phyloP scores from a whole-genome alignment of 768 basidiomycete genomes.

The Boletus speciosus region DNA sequence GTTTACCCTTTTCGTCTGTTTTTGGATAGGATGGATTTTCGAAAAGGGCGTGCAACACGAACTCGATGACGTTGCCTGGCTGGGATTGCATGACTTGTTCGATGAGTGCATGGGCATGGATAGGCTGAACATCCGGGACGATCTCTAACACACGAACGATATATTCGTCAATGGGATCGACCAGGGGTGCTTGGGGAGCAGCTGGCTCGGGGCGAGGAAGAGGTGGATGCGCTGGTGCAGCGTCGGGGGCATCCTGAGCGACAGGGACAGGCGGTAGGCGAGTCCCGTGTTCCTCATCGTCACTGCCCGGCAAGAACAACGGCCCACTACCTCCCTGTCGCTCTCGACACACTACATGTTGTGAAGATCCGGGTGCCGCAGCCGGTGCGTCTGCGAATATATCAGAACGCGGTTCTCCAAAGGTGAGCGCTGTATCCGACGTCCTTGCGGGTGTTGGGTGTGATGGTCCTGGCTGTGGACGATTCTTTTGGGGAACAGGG shows the following conservation, averaged over 20 bases:
- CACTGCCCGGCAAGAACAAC: slow-evolving; percentile 39
- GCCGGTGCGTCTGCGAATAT: slow-evolving; percentile 9
- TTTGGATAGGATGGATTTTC: slow-evolving; percentile 62
- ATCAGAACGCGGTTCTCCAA: slow-evolving; percentile 12
- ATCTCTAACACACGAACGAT: slow-evolving; percentile 61
- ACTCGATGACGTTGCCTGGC: slow-evolving; percentile 41
- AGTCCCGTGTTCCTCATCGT: slow-evolving; percentile 24
- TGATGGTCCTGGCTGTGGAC: background rate
- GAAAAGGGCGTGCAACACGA: slow-evolving; percentile 57
- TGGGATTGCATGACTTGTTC: slow-evolving; percentile 38
- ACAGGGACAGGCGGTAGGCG: background rate
- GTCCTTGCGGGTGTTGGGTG: slow-evolving; percentile 7
- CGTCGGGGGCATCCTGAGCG: background rate
- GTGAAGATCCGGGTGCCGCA: slow-evolving; percentile 11
- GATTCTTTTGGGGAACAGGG: background rate
- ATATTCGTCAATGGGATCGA: slow-evolving; percentile 26
- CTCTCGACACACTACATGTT: slow-evolving; percentile 1
- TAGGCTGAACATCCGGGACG: slow-evolving; percentile 64
- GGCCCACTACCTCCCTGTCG: slow-evolving; percentile 14
- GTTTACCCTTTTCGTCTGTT: slow-evolving; percentile 45
- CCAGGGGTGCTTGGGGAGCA: slow-evolving; percentile 5
- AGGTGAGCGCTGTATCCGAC: background rate
- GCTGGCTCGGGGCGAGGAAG: background rate
- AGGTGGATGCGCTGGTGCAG: background rate
- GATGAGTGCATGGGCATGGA: slow-evolving; percentile 49